These are phyloP conservation scores for Amanita rimosa DNA, from an alignment of 768 basidiomycete species.

Conservation along the genomic window DNA sequence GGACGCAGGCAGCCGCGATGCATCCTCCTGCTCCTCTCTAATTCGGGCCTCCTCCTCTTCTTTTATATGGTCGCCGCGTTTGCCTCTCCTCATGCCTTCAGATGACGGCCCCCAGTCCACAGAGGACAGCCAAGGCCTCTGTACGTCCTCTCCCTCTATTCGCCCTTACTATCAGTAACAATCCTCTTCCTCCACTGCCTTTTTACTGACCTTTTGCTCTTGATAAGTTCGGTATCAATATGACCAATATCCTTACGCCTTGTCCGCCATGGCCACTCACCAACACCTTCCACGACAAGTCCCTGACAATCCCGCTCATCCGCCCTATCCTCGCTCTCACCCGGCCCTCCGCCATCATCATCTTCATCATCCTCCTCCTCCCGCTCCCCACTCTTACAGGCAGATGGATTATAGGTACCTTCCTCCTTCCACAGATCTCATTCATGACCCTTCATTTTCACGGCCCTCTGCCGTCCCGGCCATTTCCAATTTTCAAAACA, in stretches of 20 bases:
- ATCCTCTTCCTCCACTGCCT: too few species aligned
- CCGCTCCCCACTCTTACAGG: slow-evolving; percentile 19
- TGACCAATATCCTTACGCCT: slow-evolving; percentile 38
- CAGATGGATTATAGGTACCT: slow-evolving; percentile 25
- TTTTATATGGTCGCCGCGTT: slow-evolving; percentile 46
- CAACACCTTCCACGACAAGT: slow-evolving; percentile 35
- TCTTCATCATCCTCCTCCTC: slow-evolving; percentile 6
- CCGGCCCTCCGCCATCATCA: neutral
- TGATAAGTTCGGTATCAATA: slow-evolving; percentile 59
- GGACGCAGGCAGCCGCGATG: neutral
- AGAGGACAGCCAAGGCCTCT: slow-evolving; percentile 67
- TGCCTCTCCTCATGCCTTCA: slow-evolving; percentile 32
- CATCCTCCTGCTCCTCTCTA: too few species aligned
- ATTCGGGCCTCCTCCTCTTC: slow-evolving; percentile 10
- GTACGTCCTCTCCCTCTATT: slow-evolving; percentile 57
- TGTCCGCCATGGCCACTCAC: slow-evolving; percentile 21
- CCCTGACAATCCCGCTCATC: slow-evolving; percentile 33
- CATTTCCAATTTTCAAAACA: neutral
- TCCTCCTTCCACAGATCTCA: slow-evolving; percentile 25
- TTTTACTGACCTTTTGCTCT: slow-evolving; percentile 19
- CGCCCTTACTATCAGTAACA: slow-evolving; percentile 31
- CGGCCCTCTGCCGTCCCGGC: slow-evolving; percentile 11
- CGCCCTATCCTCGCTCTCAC: slow-evolving; percentile 14
- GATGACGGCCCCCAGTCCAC: slow-evolving; percentile 65
- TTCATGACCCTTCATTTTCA: slow-evolving; percentile 33